Percentiles rank a stretch among this genome's conserved stretches.
Evolutionary conservation across 2,329 filamentous ascomycete species (phyloP).

Genomic region (Clarireedia sp.): DNA sequence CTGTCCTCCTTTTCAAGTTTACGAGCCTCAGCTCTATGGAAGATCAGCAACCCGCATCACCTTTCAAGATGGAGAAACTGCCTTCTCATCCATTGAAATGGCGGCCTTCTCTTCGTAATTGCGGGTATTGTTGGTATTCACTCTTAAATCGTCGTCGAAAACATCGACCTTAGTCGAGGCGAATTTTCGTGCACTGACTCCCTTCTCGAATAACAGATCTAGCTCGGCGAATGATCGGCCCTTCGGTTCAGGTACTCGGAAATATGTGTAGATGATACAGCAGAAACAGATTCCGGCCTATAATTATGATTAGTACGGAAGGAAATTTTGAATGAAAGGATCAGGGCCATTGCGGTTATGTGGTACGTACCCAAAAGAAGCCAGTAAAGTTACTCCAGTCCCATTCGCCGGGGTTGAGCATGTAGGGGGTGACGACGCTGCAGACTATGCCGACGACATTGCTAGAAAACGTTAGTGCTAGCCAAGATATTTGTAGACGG

Average conservation of each 20-base stretch:
- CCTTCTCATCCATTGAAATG: not conserved
- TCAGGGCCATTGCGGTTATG: too few relatives aligned
- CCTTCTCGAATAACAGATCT: slow-evolving; percentile 73
- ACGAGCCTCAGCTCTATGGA: too few relatives aligned
- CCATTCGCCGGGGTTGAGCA: slow-evolving; percentile 84
- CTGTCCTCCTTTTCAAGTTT: too few relatives aligned
- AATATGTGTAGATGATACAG: slow-evolving; percentile 62
- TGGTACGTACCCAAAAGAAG: slow-evolving; percentile 45
- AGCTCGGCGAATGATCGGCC: slow-evolving; percentile 81
- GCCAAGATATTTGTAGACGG: not conserved
- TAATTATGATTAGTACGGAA: not conserved
- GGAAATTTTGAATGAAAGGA: not conserved
- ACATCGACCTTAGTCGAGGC: slow-evolving; percentile 25
- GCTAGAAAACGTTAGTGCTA: not conserved
- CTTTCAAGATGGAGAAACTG: not conserved
- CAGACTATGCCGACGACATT: slow-evolving; percentile 76
- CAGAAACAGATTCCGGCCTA: slow-evolving; percentile 51
- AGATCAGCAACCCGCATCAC: not conserved
- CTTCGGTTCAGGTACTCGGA: slow-evolving; percentile 70
- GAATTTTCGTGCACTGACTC: slow-evolving; percentile 39
- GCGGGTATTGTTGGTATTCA: slow-evolving; percentile 17
- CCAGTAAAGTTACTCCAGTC: slow-evolving; percentile 81
- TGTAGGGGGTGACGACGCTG: slow-evolving; percentile 79
- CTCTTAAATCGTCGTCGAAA: slow-evolving; percentile 20
- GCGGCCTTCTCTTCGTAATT: slow-evolving; percentile 62